These are phyloP conservation scores for Bruguiera gymnorhiza DNA, from an alignment of 345 rosid species.

Conservation along the genomic window DNA sequence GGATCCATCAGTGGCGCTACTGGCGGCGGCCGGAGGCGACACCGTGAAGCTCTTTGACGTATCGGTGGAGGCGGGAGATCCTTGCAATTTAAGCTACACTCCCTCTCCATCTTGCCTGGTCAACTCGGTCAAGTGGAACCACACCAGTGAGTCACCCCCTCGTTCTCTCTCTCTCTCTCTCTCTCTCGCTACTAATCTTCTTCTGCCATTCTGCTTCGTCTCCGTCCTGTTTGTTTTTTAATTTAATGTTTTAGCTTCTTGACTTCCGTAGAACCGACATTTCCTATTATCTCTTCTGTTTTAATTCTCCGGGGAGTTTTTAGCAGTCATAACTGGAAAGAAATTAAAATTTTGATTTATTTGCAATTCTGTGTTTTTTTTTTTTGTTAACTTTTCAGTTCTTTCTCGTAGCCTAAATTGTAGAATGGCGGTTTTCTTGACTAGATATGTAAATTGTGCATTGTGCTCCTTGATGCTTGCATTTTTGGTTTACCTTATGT, in stretches of 20 bases:
- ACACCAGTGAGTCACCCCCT: slow-evolving; percentile 59
- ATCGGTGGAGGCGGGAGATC: slow-evolving; percentile 71
- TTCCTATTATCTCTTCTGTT: too few relatives aligned
- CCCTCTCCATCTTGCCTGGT: slow-evolving; percentile 69
- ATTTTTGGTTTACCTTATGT: not conserved
- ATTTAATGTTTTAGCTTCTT: not conserved
- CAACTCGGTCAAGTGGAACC: slow-evolving; percentile 95
- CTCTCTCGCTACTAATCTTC: not conserved
- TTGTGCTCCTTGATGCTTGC: not conserved
- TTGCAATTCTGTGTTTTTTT: too few relatives aligned
- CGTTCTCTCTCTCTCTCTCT: not conserved
- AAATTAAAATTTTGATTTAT: too few relatives aligned
- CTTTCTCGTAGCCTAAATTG: too few relatives aligned
- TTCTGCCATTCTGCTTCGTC: not conserved
- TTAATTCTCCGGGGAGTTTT: too few relatives aligned
- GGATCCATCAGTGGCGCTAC: slow-evolving; percentile 66
- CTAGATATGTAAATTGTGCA: too few relatives aligned
- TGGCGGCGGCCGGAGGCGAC: slow-evolving; percentile 89
- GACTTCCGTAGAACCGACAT: too few relatives aligned
- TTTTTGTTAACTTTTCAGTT: too few relatives aligned
- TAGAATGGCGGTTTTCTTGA: too few relatives aligned
- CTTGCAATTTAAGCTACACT: slow-evolving; percentile 66
- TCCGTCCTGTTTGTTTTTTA: not conserved
- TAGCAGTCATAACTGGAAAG: too few relatives aligned
- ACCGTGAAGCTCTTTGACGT: slow-evolving; percentile 91